Evolutionary conservation across 257 asterid genomes (phyloP), one percentile per base, ranked within the genome.

Genomic region (Avicennia marina): DNA sequence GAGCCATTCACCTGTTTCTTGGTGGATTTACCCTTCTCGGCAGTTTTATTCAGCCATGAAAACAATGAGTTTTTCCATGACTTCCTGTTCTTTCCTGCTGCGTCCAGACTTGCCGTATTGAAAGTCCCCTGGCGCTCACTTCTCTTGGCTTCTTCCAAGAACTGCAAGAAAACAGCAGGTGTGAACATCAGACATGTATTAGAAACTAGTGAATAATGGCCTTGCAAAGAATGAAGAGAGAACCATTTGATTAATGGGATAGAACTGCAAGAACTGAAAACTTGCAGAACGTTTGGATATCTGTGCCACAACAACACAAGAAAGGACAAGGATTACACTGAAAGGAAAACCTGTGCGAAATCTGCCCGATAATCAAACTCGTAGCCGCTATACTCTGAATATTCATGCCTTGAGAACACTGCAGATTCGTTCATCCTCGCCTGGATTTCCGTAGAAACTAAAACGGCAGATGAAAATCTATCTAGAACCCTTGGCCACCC

Each of bases 51-150:
- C 60, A 84, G 46, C 96, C 97, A 86, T 4, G 80, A 78, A 69
- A 84, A 75, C 34, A 89, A 32, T 1, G 81, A 66, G n/a, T n/a
- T 73, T 73, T 77, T 90, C 94, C 94, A 82, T 15, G 96, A 72
- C 58, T 74, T 80, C 52, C n/a, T 78, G 56, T 39, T 72, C 76
- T 27, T 60, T 41, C 72, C 61, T 36, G 22, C 18, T 47, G 50
- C 67, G 44, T 58, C 68, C 3, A 36, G 20, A 49, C 50, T 36
- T 40, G 58, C 29, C 25, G 64, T 68, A 19, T 50, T 27, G 9
- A 19, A n/a, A 11, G 29, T 73, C 44, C 11, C 66, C 20, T 74
- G 66, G 27, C 24, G 6, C 19, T 64, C 26, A 34, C 52, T 73
- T 9, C 57, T 72, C 68, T 66, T 80, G 53, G 95, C 97, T 73